A percentile compares a stretch with the other conserved stretches of the same genome.
These are phyloP conservation scores for Ganoderma meredithae DNA, from an alignment of 1,284 basidiomycete species.

Conservation along the genomic window DNA sequence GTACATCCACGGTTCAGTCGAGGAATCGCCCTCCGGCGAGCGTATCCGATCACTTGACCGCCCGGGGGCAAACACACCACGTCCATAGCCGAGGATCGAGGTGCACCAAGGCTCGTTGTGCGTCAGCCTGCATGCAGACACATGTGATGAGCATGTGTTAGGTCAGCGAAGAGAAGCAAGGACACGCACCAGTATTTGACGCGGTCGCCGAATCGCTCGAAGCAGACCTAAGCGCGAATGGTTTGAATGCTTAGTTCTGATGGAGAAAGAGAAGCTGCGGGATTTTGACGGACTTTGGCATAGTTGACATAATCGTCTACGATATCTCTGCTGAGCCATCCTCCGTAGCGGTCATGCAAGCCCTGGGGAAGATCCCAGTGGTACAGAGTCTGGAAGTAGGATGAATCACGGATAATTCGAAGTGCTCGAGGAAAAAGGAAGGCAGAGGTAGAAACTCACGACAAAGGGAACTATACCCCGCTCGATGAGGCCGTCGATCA, in stretches of 20 bases:
- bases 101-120: slow-evolving; percentile 82
- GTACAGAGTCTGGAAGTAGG: slow-evolving; percentile 65
- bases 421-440: slow-evolving; percentile 2
- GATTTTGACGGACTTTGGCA: slow-evolving; percentile 52
- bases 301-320: slow-evolving; percentile 71
- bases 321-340: slow-evolving; percentile 75
- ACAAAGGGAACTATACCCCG: slow-evolving; percentile 74
- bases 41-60: slow-evolving; percentile 65
- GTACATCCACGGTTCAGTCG: slow-evolving; percentile 78
- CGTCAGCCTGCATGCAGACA: slow-evolving; percentile 55
- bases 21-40: slow-evolving; percentile 64
- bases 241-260: slow-evolving; percentile 7
- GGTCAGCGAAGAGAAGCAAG: not conserved
- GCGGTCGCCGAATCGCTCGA: slow-evolving; percentile 75
- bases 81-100: slow-evolving; percentile 72
- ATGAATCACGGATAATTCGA: slow-evolving; percentile 23
- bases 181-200: slow-evolving; percentile 73
- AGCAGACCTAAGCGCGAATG: slow-evolving; percentile 57
- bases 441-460: slow-evolving; percentile 48
- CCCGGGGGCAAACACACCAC: slow-evolving; percentile 73
- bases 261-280: not conserved
- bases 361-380: slow-evolving; percentile 83
- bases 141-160: slow-evolving; percentile 22
- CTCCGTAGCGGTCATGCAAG: slow-evolving; percentile 75
- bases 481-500: slow-evolving; percentile 73